Conservation (phyloP, 2,329 filamentous ascomycete species). For the Xenoacremonium recifei region DNA sequence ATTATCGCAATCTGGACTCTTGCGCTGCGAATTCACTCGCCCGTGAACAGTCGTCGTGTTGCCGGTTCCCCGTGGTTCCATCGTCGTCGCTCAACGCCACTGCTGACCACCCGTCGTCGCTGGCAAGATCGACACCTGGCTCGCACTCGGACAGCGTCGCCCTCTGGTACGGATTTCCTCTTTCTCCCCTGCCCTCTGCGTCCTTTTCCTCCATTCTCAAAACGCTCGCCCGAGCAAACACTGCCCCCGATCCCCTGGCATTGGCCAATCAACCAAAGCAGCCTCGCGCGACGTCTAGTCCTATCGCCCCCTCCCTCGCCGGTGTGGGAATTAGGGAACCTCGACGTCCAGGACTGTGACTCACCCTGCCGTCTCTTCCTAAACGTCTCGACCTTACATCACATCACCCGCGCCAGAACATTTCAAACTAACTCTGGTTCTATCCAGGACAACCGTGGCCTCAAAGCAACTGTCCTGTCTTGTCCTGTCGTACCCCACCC, state of each 20-base stretch:
- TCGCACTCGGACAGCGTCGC: slow-evolving; percentile 14
- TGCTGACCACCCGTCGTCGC: slow-evolving; percentile 10
- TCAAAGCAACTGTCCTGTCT: slow-evolving; percentile 25
- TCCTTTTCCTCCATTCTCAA: slow-evolving; percentile 8
- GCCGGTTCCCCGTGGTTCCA: slow-evolving; percentile 13
- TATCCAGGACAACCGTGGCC: slow-evolving; percentile 31
- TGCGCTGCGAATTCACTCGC: slow-evolving; percentile 15
- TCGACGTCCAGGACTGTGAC: slow-evolving; percentile 26
- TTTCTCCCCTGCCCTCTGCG: slow-evolving; percentile 8
- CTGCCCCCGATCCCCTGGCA: slow-evolving; percentile 12
- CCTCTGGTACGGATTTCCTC: slow-evolving; percentile 23
- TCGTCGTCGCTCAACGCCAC: slow-evolving; percentile 12
- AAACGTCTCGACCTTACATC: slow-evolving; percentile 19
- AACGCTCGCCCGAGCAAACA: slow-evolving; percentile 6
- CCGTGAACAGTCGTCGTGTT: not conserved
- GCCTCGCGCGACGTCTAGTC: slow-evolving; percentile 21
- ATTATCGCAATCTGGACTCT: no score
- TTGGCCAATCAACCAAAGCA: slow-evolving; percentile 20
- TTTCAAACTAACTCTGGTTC: not conserved
- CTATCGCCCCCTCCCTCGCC: slow-evolving; percentile 14
- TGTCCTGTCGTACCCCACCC: slow-evolving; percentile 28
- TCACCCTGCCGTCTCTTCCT: slow-evolving; percentile 25
- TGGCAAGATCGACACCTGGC: slow-evolving; percentile 14
- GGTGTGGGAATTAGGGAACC: slow-evolving; percentile 27
- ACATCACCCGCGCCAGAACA: not conserved